Conservation (phyloP, 2,329 filamentous ascomycete species). For the Sphaerostilbella broomeana region DNA sequence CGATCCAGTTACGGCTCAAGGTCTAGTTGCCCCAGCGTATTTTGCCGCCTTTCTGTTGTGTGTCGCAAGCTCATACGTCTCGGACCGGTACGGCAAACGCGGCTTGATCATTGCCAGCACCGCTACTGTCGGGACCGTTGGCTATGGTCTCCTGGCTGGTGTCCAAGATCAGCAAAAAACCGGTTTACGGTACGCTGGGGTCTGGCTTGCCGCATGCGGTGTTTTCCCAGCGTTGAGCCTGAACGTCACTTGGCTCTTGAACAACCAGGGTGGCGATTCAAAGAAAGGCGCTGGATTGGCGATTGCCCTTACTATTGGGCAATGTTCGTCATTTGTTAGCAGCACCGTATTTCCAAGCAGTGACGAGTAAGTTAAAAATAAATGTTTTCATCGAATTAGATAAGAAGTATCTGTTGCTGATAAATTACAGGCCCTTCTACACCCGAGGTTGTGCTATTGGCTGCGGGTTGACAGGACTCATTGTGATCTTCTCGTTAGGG, state of each 20-base stretch:
- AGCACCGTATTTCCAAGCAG: slow-evolving; percentile 19
- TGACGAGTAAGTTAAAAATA: slow-evolving; percentile 20
- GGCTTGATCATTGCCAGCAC: slow-evolving; percentile 52
- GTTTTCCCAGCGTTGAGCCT: slow-evolving; percentile 61
- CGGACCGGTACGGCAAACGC: slow-evolving; percentile 60
- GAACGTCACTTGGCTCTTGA: slow-evolving; percentile 62
- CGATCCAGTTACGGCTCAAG: slow-evolving; percentile 59
- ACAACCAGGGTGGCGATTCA: slow-evolving; percentile 63
- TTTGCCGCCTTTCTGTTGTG: slow-evolving; percentile 60
- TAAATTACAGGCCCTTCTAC: slow-evolving; percentile 14
- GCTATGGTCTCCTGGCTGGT: slow-evolving; percentile 59
- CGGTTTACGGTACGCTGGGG: slow-evolving; percentile 39
- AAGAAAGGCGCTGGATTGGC: slow-evolving; percentile 58
- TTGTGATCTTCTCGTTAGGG: slow-evolving; percentile 13
- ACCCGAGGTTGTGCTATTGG: slow-evolving; percentile 16
- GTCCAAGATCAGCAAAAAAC: slow-evolving; percentile 30
- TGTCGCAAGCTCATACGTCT: slow-evolving; percentile 54
- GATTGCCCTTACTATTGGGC: too few species aligned
- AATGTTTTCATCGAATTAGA: neutral
- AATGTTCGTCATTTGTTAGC: slow-evolving; percentile 25
- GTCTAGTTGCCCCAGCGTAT: slow-evolving; percentile 65
- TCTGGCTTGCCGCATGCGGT: slow-evolving; percentile 39
- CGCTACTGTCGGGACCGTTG: slow-evolving; percentile 50
- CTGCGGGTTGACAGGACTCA: slow-evolving; percentile 15
- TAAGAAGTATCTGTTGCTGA: neutral